Base-by-base conservation (phyloP, 768 basidiomycete genomes). In the Rhodotorula graminis region DNA sequence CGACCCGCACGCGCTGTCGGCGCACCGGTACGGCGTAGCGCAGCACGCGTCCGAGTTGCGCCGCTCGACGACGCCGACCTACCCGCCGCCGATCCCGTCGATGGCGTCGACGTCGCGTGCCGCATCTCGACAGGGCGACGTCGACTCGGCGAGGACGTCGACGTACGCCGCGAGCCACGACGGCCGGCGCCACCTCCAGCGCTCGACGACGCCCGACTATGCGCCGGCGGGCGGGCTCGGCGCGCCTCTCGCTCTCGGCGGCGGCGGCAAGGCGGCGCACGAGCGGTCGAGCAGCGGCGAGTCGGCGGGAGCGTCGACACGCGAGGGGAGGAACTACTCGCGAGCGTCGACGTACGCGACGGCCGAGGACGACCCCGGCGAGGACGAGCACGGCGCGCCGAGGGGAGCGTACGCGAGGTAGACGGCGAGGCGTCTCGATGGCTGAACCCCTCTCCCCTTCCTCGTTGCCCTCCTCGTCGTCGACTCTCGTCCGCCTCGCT, bases 321-420 rank as follows among this genome's bases (percentile, higher is more conserved):
- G 44, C 44, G 44, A 31, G 58, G 11, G 6, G 23, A 31, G 61
- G 61, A 25, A 50, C 31, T 33, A 47, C 25, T 53, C 50, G 27
- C 31, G 52, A 8, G 37, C 62, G 49, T 52, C 50, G 49, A 64
- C 62, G 50, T 64, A 64, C 27, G n/a, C 21, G 33, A 64, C 62
- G 14, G 62, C 62, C 37, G 52, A 33, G 31, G 61, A 62, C 33
- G 23, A 21, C 23, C 49, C 25, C 2, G 23, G 18, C 33, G 37
- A 42, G 23, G 62, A 64, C 21, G 50, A 27, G 33, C 37, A 52
- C 50, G 62, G 14, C 9, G 4, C 25, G 33, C 31, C 31, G 33
- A 37, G 25, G 2, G 5, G 50, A 11, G 23, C 12, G 23, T 49
- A 40, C 16, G 50, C 49, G 27, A 25, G 23, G n/a, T 62, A 61